Evolutionary conservation across 2,329 filamentous ascomycete species (phyloP).

Genomic region (Lachnellula hyalina): DNA sequence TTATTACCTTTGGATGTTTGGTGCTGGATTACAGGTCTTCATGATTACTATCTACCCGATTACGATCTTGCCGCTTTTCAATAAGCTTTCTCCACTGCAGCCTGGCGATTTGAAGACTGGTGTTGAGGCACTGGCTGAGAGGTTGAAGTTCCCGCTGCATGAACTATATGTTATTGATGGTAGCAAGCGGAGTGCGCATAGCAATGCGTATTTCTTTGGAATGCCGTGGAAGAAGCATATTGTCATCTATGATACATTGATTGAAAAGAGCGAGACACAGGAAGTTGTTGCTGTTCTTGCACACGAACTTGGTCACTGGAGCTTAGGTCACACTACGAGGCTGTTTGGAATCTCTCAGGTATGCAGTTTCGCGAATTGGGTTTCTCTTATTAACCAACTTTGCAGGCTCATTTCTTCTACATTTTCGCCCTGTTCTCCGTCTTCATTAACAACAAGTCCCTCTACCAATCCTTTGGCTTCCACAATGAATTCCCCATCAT

Average conservation of each 20-base stretch:
- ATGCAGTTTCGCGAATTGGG: constrained; percentile 20
- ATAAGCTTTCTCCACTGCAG: constrained; percentile 91
- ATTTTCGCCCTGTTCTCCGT: constrained; percentile 95
- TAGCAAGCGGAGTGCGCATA: constrained; percentile 81
- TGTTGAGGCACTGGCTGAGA: constrained; percentile 77
- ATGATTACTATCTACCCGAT: constrained; percentile 96
- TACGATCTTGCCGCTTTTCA: constrained; percentile 90
- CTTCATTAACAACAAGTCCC: constrained; percentile 90
- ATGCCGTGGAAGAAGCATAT: constrained; percentile 99
- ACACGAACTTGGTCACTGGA: constrained; percentile 97
- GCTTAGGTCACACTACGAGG: constrained; percentile 87
- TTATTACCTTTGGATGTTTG: constrained; percentile 96
- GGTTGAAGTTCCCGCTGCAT: constrained; percentile 83
- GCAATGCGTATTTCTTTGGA: constrained; percentile 94
- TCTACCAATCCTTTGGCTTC: constrained; percentile 92
- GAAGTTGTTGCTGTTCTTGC: constrained; percentile 94
- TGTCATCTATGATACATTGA: constrained; percentile 96
- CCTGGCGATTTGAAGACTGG: constrained; percentile 81
- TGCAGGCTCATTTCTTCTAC: constrained; percentile 86
- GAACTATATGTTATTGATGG: constrained; percentile 95
- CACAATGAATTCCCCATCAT: constrained; percentile 78
- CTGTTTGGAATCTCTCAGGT: constrained; percentile 83
- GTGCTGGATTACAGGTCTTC: constrained; percentile 82
- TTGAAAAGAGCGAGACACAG: constrained; percentile 87
- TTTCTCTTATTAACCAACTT: constrained; percentile 27